Evolutionary conservation across 2,329 filamentous ascomycete genomes (phyloP).

Genomic region (Nemania serpens): DNA sequence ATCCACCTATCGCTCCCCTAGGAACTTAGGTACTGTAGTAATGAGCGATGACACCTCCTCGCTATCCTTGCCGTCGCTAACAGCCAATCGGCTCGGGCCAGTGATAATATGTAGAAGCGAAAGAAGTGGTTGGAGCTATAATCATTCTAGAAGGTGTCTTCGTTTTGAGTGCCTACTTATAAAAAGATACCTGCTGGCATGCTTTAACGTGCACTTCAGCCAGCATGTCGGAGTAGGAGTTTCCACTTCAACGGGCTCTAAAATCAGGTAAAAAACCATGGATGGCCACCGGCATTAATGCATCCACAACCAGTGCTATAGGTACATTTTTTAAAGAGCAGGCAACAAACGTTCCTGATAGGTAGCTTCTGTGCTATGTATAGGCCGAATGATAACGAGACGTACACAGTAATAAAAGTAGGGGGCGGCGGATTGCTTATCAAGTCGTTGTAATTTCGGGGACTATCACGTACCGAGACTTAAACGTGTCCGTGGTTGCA

Average conservation of each 20-base stretch:
- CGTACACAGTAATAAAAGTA: constrained; percentile 1
- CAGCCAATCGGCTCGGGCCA: constrained; percentile 12
- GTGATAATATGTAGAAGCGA: constrained; percentile 14
- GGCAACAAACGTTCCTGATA: too few species aligned
- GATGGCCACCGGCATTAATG: too few species aligned
- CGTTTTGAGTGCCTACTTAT: background rate
- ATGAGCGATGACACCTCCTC: constrained; percentile 22
- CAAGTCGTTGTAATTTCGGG: constrained; percentile 4
- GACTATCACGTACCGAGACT: background rate
- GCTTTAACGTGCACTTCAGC: constrained; percentile 6
- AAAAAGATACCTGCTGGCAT: constrained; percentile 1
- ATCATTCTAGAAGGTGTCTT: constrained; percentile 25
- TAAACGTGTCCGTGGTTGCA: too few species aligned
- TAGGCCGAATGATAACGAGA: background rate
- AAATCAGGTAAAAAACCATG: too few species aligned
- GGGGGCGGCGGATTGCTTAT: background rate
- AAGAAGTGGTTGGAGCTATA: constrained; percentile 13
- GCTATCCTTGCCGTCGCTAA: constrained; percentile 16
- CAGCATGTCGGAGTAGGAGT: constrained; percentile 5
- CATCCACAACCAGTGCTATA: too few species aligned
- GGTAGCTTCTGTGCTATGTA: too few species aligned
- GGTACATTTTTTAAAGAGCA: too few species aligned
- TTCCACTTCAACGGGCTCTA: background rate
- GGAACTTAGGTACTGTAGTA: constrained; percentile 5
- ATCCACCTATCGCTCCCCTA: constrained; percentile 11